These are phyloP conservation scores for Lasiodiplodia hormozganensis DNA, from an alignment of 2,329 filamentous ascomycete genomes.

Conservation along the genomic window DNA sequence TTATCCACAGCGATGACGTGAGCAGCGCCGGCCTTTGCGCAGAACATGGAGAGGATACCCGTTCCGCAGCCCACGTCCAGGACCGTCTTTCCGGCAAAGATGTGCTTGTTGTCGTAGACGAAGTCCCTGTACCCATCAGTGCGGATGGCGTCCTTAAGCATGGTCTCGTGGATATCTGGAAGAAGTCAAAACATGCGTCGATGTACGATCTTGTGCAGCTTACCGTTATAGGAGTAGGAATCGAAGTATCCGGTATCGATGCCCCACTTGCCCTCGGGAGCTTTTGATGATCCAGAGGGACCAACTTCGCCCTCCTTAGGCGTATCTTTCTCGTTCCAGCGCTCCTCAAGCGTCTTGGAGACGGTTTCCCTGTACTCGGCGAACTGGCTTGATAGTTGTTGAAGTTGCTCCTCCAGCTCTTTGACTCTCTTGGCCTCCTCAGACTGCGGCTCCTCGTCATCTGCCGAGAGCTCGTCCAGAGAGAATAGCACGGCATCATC, in stretches of 20 bases:
- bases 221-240: slow-evolving; percentile 73
- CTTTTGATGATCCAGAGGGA: slow-evolving; percentile 31
- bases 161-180: slow-evolving; percentile 88
- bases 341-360: slow-evolving; percentile 29
- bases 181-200: neutral
- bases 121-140: slow-evolving; percentile 95
- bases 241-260: slow-evolving; percentile 67
- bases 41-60: slow-evolving; percentile 93
- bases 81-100: slow-evolving; percentile 86
- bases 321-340: slow-evolving; percentile 47
- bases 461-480: slow-evolving; percentile 72
- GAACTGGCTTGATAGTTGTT: slow-evolving; percentile 48
- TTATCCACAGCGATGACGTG: slow-evolving; percentile 92
- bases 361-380: slow-evolving; percentile 47
- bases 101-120: slow-evolving; percentile 87
- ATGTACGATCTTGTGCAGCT: slow-evolving; percentile 32
- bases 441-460: slow-evolving; percentile 33
- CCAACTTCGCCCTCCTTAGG: slow-evolving; percentile 40
- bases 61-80: slow-evolving; percentile 87
- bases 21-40: slow-evolving; percentile 84
- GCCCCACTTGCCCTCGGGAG: slow-evolving; percentile 52
- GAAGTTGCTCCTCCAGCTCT: slow-evolving; percentile 29
- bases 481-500: slow-evolving; percentile 90
- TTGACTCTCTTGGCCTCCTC: slow-evolving; percentile 31
- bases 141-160: slow-evolving; percentile 88